Evolutionary conservation across 495 filamentous ascomycete genomes (phyloP), one percentile per base, ranked within the genome.

Genomic region (Aspergillus bridgeri): DNA sequence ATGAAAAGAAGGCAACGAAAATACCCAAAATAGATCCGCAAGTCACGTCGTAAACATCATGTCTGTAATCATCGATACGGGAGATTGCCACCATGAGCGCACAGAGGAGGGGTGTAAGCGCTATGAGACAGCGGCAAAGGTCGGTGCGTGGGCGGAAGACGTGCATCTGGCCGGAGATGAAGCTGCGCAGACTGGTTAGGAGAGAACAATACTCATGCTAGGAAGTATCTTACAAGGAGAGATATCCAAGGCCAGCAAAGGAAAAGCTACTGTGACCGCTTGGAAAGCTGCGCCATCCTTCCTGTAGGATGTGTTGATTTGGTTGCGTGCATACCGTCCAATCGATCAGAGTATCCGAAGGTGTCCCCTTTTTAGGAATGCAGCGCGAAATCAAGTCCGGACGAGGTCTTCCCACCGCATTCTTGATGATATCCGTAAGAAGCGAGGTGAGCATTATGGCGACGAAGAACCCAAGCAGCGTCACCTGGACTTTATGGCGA

Each of bases 211-310:
- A 42, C 6, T 21, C 13, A 3, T 8, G 42, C 19, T 9, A 46
- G 6, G 45, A 19, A 13, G 33, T 51, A 21, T 60, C 79, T 65
- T 61, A 83, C 65, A 96, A 73, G 2, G 86, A 81, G 22, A 96
- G 64, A 65, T 91, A 96, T 0, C 93, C 93, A 19, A 98, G 73
- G 0, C 93, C 93, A 56, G 80, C 82, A 63, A 96, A 98, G 0
- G 91, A 83, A 60, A 96, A 94, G 65, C 85, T 89, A 53, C 84
- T 88, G 67, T 98, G 93, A 3, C 93, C 93, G 53, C 86, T 91
- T 3, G 93, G 93, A 60, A 97, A 98, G 49, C 88, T 92, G 43
- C 92, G 84, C 88, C 91, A 98, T 7, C 93, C 93, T 68, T 98
- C 93, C 60, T 96, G 89, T 3, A 98, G 76, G 3, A 80, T 83